Conservation (phyloP, 768 basidiomycete genomes). For the Lactifluus echinatus region DNA sequence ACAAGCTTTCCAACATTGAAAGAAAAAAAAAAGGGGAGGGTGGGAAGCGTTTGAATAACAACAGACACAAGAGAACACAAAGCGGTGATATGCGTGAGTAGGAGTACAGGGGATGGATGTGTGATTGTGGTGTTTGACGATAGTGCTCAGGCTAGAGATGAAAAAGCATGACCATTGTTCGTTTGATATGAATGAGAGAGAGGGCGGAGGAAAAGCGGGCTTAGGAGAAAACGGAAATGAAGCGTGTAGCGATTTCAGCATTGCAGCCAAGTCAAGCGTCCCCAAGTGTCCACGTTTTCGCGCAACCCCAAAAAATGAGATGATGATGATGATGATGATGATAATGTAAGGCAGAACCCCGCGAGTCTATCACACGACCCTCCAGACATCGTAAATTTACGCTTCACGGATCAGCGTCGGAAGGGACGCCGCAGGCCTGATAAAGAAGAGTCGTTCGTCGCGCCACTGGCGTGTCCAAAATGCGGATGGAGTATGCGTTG, state of each 20-base stretch:
- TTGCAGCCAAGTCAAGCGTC: conserved; percentile 3
- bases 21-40: too few relatives aligned
- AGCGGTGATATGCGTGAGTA: neutral
- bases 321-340: neutral
- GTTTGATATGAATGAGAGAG: neutral
- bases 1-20: neutral
- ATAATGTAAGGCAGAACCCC: conserved; percentile 7
- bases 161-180: conserved; percentile 2
- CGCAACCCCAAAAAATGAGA: neutral
- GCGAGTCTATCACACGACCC: neutral
- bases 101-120: neutral
- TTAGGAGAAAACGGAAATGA: conserved; percentile 12
- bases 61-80: neutral
- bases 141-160: too few relatives aligned
- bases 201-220: neutral
- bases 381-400: neutral
- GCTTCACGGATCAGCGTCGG: conserved; percentile 2
- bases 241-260: conserved; percentile 1
- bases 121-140: neutral
- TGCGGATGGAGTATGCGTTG: conserved; percentile 20
- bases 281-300: conserved; percentile 4
- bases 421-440: neutral
- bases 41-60: neutral
- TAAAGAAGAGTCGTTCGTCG: neutral
- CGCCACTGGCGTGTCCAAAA: neutral